Evolutionary conservation across 2,329 filamentous ascomycete genomes (phyloP), one percentile per base, ranked within the genome.

Genomic region (Elsinoe necatrix): DNA sequence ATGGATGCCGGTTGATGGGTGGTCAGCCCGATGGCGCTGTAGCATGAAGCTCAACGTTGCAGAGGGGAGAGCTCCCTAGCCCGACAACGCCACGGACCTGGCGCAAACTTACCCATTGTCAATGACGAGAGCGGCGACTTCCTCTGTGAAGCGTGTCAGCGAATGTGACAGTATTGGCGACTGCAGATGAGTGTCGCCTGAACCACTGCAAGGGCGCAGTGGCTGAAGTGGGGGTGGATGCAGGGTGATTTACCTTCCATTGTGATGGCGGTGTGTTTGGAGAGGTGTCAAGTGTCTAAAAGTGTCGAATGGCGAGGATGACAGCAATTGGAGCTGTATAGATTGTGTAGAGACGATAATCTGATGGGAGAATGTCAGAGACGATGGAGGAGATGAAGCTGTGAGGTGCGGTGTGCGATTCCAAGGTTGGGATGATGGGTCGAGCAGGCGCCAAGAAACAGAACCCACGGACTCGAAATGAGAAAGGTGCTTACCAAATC

Each of bases 121-220:
- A 81, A 98, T 97, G 80, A 98, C 93, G 89, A 98, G 91, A 79
- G 93, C 93, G 78, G 93, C 93, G 80, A 98, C 93, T 89, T 98
- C 93, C 85, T 98, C 93, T 97, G 75, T 77, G 79, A 63, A 16
- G 55, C 21, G 21, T 61, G 42, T 66, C 57, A 60, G 54, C 29
- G 3, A 48, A 23, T 34, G 16, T 12, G 27, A 9, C 7, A 25
- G n/a, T 8, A 4, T 9, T 39, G 29, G 4, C 9, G 6, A 21
- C n/a, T 16, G 16, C 25, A 34, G 23, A 14, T 3, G 27, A 18
- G 12, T 29, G 27, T 29, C 27, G 29, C 31, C 20, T 34, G 39
- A 27, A 18, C 18, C 14, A n/a, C 39, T 20, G 41, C 39, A 27
- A 55, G 20, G 27, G 57, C 57, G 51, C 56, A 54, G 55, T 55